Percentiles rank a stretch among this genome's conserved stretches.
Conservation (phyloP, 495 filamentous ascomycete species). For the Stereocaulon alpinum region DNA sequence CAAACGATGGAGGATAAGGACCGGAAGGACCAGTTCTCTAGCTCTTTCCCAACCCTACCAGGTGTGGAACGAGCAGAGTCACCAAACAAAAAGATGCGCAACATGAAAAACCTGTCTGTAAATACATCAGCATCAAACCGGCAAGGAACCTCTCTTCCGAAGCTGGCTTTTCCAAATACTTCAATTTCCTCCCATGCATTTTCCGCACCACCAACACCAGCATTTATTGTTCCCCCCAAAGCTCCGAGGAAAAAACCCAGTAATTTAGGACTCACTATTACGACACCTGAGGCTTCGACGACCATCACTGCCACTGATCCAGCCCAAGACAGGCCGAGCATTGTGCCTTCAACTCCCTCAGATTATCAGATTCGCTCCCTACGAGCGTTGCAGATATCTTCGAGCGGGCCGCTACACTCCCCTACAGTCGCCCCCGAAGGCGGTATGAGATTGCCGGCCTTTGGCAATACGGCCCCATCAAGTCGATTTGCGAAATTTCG, state of each 20-base stretch:
- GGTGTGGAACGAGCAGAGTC: conserved; percentile 39
- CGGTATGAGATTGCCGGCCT: conserved; percentile 52
- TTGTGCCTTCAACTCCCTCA: conserved; percentile 42
- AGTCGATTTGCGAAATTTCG: conserved; percentile 27
- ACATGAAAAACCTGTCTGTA: conserved; percentile 88
- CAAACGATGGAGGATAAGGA: conserved; percentile 17
- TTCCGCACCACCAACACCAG: conserved; percentile 73
- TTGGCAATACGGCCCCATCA: conserved; percentile 26
- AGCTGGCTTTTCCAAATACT: conserved; percentile 42
- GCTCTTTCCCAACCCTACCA: conserved; percentile 34
- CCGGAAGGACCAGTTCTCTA: conserved; percentile 27
- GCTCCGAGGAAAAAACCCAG: conserved; percentile 65
- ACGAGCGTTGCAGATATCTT: conserved; percentile 60
- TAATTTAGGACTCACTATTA: conserved; percentile 60
- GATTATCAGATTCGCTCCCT: conserved; percentile 38
- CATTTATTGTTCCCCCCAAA: conserved; percentile 65
- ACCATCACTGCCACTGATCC: conserved; percentile 22
- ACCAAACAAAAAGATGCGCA: conserved; percentile 65
- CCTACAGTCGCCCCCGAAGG: conserved; percentile 48
- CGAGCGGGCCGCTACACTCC: conserved; percentile 49
- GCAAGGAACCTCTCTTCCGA: conserved; percentile 29
- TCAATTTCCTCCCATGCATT: conserved; percentile 37
- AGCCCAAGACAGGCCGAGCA: conserved; percentile 26
- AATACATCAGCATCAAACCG: conserved; percentile 55
- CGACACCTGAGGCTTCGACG: conserved; percentile 43